Conservation (phyloP, 192 early-diverging fungal genomes). For the Podila epicladia region DNA sequence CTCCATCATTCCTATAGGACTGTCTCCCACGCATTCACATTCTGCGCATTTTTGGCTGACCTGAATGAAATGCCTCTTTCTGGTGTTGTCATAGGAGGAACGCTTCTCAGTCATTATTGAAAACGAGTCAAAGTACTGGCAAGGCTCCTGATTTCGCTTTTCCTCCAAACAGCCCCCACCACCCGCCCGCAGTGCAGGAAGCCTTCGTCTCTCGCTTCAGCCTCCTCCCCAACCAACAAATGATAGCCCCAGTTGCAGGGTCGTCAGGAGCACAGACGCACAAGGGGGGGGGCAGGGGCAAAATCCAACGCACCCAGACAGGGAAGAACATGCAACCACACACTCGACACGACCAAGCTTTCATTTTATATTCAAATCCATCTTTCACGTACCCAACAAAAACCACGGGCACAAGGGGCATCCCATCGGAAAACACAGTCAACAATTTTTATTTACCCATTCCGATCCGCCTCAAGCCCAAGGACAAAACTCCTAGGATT, state of each 20-base stretch:
- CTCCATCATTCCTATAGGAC: neutral
- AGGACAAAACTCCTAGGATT: too few species aligned
- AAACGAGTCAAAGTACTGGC: constrained; percentile 43
- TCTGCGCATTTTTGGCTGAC: neutral
- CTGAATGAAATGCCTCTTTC: too few species aligned
- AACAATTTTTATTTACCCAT: neutral
- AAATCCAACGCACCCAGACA: neutral
- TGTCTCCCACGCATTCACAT: neutral
- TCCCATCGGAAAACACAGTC: neutral
- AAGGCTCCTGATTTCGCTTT: constrained; percentile 24
- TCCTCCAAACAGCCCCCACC: too few species aligned
- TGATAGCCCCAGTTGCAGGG: neutral
- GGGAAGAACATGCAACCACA: neutral
- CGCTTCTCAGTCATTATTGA: constrained; percentile 45
- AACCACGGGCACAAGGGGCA: constrained; percentile 1
- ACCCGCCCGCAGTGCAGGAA: neutral
- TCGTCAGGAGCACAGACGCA: too few species aligned
- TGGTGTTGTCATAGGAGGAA: constrained; percentile 29
- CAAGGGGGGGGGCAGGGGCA: neutral
- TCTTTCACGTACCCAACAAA: neutral
- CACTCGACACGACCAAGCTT: neutral
- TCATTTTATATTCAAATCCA: too few species aligned
- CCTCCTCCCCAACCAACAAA: neutral
- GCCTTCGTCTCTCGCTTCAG: neutral
- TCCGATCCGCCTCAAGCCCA: neutral